These are phyloP conservation scores for Penicillium ochrochloron DNA, from an alignment of 495 filamentous ascomycete genomes.

Conservation along the genomic window DNA sequence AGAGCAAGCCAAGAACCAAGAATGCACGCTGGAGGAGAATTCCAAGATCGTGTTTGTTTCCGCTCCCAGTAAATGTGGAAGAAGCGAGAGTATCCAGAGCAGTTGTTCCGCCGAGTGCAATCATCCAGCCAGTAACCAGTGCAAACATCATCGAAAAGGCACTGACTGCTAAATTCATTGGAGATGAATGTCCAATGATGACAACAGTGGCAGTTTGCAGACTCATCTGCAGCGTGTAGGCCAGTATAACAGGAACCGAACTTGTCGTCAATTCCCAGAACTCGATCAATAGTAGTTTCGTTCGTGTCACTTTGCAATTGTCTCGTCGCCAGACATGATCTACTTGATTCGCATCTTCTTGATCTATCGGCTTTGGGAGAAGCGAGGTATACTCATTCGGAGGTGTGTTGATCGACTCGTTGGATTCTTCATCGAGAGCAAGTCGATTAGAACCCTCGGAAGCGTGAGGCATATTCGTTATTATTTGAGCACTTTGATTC, in stretches of 20 bases:
- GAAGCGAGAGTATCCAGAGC: constrained; percentile 88
- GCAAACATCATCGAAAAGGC: constrained; percentile 96
- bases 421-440: not conserved
- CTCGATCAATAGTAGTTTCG: constrained; percentile 57
- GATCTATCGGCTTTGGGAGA: constrained; percentile 45
- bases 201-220: constrained; percentile 85
- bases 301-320: constrained; percentile 17
- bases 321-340: constrained; percentile 12
- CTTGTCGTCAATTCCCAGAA: constrained; percentile 69
- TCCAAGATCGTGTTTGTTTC: constrained; percentile 81
- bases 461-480: not conserved
- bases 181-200: constrained; percentile 79
- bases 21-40: constrained; percentile 81
- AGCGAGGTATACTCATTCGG: constrained; percentile 52
- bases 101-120: constrained; percentile 90
- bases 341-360: constrained; percentile 15
- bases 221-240: constrained; percentile 88
- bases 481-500: not conserved
- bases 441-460: not conserved
- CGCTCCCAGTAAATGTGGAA: constrained; percentile 82
- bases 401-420: not conserved
- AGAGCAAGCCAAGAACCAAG: constrained; percentile 73
- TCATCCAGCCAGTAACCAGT: constrained; percentile 87
- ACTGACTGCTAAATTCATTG: constrained; percentile 79
- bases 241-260: constrained; percentile 82